A percentile compares a stretch with the other conserved stretches of the same genome.
phyloP scores from a whole-genome alignment of 176 grass and related monocot genomes.

The Carex cristatella region DNA sequence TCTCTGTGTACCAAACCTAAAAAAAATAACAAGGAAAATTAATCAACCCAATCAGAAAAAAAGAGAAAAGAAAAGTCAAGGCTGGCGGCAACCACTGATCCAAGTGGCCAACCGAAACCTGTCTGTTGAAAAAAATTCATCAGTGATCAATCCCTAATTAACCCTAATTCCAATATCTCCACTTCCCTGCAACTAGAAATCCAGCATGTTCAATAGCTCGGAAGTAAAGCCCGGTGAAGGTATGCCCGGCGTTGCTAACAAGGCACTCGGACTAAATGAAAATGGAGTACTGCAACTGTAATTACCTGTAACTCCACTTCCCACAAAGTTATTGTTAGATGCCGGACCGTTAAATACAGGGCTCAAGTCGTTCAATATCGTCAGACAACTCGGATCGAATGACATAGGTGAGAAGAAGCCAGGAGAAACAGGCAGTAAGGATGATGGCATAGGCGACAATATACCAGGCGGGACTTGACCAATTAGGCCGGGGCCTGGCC shows the following conservation, averaged over 20 bases:
- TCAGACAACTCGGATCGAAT: conserved; percentile 49
- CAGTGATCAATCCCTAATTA: conserved; percentile 12
- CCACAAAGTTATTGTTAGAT: neutral
- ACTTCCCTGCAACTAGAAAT: conserved; percentile 26
- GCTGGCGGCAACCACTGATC: conserved; percentile 25
- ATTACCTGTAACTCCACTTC: neutral
- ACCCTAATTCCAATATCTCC: neutral
- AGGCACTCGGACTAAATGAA: conserved; percentile 56
- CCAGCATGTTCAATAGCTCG: conserved; percentile 26
- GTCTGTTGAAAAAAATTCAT: neutral
- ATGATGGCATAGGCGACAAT: conserved; percentile 67
- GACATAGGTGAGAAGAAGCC: conserved; percentile 59
- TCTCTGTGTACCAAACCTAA: conserved; percentile 15
- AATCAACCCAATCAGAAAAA: conserved; percentile 15
- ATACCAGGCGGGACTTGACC: conserved; percentile 33
- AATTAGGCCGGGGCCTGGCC: neutral
- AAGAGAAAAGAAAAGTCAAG: neutral
- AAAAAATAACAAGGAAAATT: neutral
- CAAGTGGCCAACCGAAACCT: neutral
- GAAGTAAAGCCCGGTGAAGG: conserved; percentile 46
- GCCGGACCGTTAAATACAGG: conserved; percentile 40
- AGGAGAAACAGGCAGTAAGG: conserved; percentile 41
- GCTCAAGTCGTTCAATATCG: conserved; percentile 67
- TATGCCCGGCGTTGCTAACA: conserved; percentile 56
- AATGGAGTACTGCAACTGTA: conserved; percentile 46